Conservation (phyloP, 2,329 filamentous ascomycete species). For the Rhynchosporium agropyri region DNA sequence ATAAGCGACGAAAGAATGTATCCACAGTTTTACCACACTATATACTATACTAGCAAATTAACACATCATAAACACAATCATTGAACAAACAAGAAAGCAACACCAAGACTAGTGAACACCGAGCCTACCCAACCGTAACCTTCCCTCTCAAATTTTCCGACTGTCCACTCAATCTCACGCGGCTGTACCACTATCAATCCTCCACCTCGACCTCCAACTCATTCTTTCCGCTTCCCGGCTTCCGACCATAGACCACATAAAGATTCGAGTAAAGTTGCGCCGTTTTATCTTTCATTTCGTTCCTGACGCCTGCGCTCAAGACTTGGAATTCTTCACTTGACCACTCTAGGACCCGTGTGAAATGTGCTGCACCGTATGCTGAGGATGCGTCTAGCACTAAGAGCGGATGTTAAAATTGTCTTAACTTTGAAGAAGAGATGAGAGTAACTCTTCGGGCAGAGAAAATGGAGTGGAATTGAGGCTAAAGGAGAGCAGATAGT, state of each 20-base stretch:
- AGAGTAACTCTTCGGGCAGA: not conserved
- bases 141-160: not conserved
- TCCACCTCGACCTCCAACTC: not conserved
- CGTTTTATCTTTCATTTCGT: constrained; percentile 39
- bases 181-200: not conserved
- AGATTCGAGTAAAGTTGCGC: constrained; percentile 43
- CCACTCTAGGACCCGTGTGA: constrained; percentile 41
- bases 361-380: constrained; percentile 32
- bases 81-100: too few species aligned
- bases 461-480: not conserved
- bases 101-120: too few species aligned
- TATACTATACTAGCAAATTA: too few species aligned
- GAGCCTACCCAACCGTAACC: not conserved
- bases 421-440: not conserved
- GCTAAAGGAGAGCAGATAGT: not conserved
- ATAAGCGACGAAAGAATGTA: too few species aligned
- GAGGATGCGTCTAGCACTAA: constrained; percentile 27
- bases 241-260: constrained; percentile 41
- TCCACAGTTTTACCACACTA: too few species aligned
- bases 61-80: too few species aligned
- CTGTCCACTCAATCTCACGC: not conserved
- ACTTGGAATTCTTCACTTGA: constrained; percentile 36
- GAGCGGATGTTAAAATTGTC: not conserved
- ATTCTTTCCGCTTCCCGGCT: constrained; percentile 25
- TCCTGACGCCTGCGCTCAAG: constrained; percentile 39